Conservation (phyloP, 441 rosid genomes). For the Populus trichocarpa region DNA sequence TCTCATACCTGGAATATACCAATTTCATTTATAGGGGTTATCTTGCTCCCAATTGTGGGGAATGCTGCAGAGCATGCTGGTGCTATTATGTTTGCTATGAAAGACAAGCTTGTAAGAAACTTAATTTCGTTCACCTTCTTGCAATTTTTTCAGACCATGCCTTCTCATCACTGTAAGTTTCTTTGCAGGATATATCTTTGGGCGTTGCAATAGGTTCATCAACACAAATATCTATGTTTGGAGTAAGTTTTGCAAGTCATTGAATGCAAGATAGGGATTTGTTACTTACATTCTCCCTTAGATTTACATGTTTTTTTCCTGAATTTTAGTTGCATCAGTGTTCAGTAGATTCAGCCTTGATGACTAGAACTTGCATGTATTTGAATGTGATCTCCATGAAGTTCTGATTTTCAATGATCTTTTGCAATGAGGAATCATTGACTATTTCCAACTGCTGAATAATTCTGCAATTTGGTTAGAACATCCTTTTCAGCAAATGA, state of each 20-base stretch:
- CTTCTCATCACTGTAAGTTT: not conserved
- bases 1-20: constrained; percentile 78
- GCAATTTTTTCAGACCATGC: not conserved
- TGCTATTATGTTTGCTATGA: constrained; percentile 96
- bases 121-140: constrained; percentile 1
- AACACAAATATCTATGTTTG: constrained; percentile 94
- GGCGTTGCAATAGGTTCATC: constrained; percentile 99
- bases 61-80: constrained; percentile 98
- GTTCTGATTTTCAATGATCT: not conserved
- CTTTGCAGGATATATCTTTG: constrained; percentile 74
- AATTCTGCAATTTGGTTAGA: not conserved
- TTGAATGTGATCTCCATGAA: not conserved
- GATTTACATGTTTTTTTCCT: not conserved
- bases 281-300: not conserved
- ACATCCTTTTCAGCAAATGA: not conserved
- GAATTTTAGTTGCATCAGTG: not conserved
- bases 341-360: not conserved
- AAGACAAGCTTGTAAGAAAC: constrained; percentile 82
- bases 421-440: not conserved
- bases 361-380: not conserved
- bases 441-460: not conserved
- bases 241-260: constrained; percentile 44
- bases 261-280: not conserved
- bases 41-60: constrained; percentile 93
- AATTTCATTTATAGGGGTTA: constrained; percentile 85